Percentiles rank a stretch among this genome's conserved stretches.
These are phyloP conservation scores for Rosa chinensis DNA, from an alignment of 306 rosid species.

Conservation along the genomic window DNA sequence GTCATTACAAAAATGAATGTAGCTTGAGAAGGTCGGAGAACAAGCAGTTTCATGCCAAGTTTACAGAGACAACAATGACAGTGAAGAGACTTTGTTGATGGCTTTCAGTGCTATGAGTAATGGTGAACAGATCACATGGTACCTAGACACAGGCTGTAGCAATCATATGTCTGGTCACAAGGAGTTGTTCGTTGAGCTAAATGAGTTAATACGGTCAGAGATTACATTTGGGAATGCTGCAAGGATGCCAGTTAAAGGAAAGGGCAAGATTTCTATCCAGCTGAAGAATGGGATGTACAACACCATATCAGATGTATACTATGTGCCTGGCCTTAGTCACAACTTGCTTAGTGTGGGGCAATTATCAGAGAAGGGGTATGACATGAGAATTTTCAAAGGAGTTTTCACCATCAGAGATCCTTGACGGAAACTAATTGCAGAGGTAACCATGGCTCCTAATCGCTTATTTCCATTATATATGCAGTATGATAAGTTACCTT, in stretches of 20 bases:
- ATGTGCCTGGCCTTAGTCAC: not conserved
- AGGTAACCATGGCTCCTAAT: not conserved
- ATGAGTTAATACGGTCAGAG: not conserved
- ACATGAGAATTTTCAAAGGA: not conserved
- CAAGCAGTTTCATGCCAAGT: not conserved
- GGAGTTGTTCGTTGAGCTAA: not conserved
- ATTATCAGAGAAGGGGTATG: not conserved
- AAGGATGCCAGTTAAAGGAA: not conserved
- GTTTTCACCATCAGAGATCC: not conserved
- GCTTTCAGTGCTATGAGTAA: not conserved
- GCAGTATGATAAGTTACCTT: not conserved
- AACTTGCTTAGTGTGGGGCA: not conserved
- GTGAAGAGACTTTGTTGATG: not conserved
- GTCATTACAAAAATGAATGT: not conserved
- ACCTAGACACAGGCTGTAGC: not conserved
- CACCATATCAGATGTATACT: not conserved
- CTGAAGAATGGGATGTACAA: not conserved
- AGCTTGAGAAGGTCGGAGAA: not conserved
- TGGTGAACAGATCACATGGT: not conserved
- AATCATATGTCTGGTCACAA: not conserved
- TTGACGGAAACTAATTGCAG: not conserved
- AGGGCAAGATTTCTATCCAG: not conserved
- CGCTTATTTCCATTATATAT: not conserved
- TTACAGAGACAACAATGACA: not conserved
- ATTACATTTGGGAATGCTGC: not conserved